phyloP scores from a whole-genome alignment of 805 yeast species.

The Danielia oregonensis region DNA sequence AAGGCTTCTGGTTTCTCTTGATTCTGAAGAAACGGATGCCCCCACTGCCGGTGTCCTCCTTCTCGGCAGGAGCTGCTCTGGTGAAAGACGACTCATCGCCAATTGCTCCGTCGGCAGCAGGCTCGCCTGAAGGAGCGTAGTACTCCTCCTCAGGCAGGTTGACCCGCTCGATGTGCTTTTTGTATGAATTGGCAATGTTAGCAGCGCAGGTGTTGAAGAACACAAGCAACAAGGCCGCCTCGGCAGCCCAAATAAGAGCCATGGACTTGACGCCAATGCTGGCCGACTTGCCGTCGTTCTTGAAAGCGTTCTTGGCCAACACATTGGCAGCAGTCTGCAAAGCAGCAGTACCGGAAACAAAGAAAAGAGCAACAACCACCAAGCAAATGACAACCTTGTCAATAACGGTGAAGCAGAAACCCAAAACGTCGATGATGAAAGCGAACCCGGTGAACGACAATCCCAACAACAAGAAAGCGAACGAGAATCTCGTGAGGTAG shows the following conservation, averaged over 20 bases:
- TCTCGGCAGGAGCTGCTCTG: slow-evolving; percentile 31
- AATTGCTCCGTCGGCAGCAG: slow-evolving; percentile 21
- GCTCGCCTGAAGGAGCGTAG: slow-evolving; percentile 16
- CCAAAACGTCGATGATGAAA: slow-evolving; percentile 50
- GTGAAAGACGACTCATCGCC: slow-evolving; percentile 43
- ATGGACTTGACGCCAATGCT: slow-evolving; percentile 54
- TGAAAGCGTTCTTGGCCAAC: slow-evolving; percentile 70
- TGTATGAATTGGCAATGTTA: slow-evolving; percentile 46
- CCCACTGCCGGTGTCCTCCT: slow-evolving; percentile 39
- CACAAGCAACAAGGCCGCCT: slow-evolving; percentile 47
- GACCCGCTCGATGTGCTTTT: slow-evolving; percentile 43
- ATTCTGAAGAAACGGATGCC: slow-evolving; percentile 79
- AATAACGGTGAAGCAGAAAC: slow-evolving; percentile 53
- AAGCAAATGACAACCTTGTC: slow-evolving; percentile 53
- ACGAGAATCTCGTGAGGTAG: slow-evolving; percentile 64
- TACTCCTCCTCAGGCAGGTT: slow-evolving; percentile 20
- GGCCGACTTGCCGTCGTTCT: slow-evolving; percentile 38
- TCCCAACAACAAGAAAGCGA: slow-evolving; percentile 58
- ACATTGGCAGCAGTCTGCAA: slow-evolving; percentile 75
- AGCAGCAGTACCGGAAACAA: slow-evolving; percentile 60
- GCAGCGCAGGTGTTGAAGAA: slow-evolving; percentile 53
- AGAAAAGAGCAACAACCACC: slow-evolving; percentile 47
- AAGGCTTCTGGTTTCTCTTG: slow-evolving; percentile 47
- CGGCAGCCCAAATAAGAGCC: slow-evolving; percentile 72
- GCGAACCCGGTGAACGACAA: slow-evolving; percentile 62